Evolutionary conservation across 2,329 filamentous ascomycete genomes (phyloP).

Genomic region (Xylaria sp.): DNA sequence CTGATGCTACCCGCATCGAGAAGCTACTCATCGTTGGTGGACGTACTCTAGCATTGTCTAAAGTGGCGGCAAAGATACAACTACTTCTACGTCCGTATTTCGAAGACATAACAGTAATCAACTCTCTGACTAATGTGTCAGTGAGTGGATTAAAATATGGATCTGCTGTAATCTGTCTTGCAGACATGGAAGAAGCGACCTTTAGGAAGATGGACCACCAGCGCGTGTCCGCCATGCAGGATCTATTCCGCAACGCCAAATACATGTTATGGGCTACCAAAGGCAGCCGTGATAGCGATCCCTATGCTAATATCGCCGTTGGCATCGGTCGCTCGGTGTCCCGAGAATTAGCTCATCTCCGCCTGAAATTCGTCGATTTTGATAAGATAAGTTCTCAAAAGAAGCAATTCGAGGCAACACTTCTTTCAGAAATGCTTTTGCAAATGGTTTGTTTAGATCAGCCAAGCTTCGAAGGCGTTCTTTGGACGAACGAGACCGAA

Average conservation of each 20-base stretch:
- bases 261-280: constrained; percentile 19
- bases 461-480: background rate
- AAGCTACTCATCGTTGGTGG: constrained; percentile 2
- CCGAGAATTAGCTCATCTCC: constrained; percentile 7
- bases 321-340: constrained; percentile 11
- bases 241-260: background rate
- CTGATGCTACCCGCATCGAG: background rate
- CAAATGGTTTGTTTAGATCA: constrained; percentile 12
- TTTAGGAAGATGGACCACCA: background rate
- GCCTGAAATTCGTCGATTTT: constrained; percentile 6
- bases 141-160: background rate
- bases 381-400: background rate
- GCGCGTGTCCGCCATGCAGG: background rate
- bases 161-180: constrained; percentile 4
- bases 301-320: constrained; percentile 17
- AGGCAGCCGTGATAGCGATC: background rate
- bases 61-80: background rate
- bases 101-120: background rate
- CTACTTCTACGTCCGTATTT: background rate
- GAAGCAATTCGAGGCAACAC: background rate
- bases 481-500: constrained; percentile 17
- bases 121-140: background rate
- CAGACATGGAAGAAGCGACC: constrained; percentile 12
- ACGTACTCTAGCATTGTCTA: background rate
- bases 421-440: constrained; percentile 9